These are phyloP conservation scores for Avena sativa DNA, from an alignment of 176 grass and related monocot species.

Conservation along the genomic window DNA sequence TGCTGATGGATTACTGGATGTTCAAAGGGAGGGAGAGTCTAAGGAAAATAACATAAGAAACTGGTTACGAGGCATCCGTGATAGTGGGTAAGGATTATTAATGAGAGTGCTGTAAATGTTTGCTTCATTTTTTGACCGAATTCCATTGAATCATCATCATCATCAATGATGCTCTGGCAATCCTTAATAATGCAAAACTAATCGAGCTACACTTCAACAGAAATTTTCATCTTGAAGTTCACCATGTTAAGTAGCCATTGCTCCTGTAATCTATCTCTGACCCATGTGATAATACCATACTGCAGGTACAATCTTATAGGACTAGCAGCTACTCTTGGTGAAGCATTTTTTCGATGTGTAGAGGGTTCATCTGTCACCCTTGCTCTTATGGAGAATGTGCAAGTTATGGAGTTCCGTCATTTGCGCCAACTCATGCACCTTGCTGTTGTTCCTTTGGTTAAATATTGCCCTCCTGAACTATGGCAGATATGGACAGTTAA, in stretches of 20 bases:
- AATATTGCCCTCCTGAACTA: conserved; percentile 73
- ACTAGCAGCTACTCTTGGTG: conserved; percentile 80
- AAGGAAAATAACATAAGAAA: conserved; percentile 94
- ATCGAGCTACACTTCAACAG: conserved; percentile 7
- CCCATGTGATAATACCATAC: conserved; percentile 33
- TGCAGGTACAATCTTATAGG: conserved; percentile 96
- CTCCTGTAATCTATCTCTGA: conserved; percentile 40
- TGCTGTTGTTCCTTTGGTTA: conserved; percentile 84
- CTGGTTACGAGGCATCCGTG: conserved; percentile 92
- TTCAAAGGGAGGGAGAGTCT: conserved; percentile 74
- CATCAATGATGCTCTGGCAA: conserved; percentile 13
- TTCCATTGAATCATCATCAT: not conserved
- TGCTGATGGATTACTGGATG: conserved; percentile 71
- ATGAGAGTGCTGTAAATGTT: not conserved
- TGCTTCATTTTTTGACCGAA: not conserved
- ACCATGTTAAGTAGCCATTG: conserved; percentile 26
- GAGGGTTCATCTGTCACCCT: conserved; percentile 69
- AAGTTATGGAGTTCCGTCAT: conserved; percentile 96
- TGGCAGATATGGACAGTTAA: conserved; percentile 69
- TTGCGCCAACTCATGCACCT: conserved; percentile 92
- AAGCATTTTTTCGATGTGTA: conserved; percentile 73
- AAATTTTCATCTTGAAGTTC: conserved; percentile 7
- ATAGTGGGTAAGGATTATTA: conserved; percentile 78
- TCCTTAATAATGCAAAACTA: conserved; percentile 8
- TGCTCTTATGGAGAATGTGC: conserved; percentile 82